Evolutionary conservation across 257 asterid genomes (phyloP).

Genomic region (Solanum arcanum): DNA sequence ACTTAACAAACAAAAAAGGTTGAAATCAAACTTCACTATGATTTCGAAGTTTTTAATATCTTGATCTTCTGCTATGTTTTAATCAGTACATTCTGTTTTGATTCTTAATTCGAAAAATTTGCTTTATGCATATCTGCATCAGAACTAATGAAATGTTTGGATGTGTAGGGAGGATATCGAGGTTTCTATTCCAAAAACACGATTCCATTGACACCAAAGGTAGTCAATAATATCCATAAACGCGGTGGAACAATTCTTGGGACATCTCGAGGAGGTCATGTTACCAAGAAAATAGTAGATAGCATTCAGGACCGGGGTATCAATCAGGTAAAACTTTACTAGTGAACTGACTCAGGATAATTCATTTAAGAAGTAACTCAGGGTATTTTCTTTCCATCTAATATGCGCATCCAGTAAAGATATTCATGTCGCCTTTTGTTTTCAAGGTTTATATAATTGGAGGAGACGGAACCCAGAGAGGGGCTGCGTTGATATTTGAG

Average conservation of each 20-base stretch:
- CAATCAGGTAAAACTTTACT: slow-evolving; percentile 45
- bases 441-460: slow-evolving; percentile 81
- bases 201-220: slow-evolving; percentile 47
- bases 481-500: slow-evolving; percentile 86
- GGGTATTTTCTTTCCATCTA: background rate
- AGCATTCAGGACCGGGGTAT: slow-evolving; percentile 91
- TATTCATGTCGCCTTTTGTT: background rate
- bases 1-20: background rate
- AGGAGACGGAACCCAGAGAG: slow-evolving; percentile 94
- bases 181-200: slow-evolving; percentile 84
- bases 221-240: slow-evolving; percentile 74
- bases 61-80: background rate
- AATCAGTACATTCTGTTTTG: background rate
- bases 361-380: background rate
- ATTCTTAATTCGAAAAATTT: background rate
- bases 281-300: slow-evolving; percentile 78
- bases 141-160: slow-evolving; percentile 2
- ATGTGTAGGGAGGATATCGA: slow-evolving; percentile 68
- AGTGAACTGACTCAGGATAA: background rate
- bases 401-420: background rate
- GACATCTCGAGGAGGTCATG: slow-evolving; percentile 80
- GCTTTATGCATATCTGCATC: background rate
- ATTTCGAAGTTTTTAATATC: background rate
- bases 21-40: background rate
- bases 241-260: slow-evolving; percentile 91